Evolutionary conservation across 495 filamentous ascomycete genomes (phyloP), one percentile per base, ranked within the genome.

Genomic region (Coniosporium apollinis): DNA sequence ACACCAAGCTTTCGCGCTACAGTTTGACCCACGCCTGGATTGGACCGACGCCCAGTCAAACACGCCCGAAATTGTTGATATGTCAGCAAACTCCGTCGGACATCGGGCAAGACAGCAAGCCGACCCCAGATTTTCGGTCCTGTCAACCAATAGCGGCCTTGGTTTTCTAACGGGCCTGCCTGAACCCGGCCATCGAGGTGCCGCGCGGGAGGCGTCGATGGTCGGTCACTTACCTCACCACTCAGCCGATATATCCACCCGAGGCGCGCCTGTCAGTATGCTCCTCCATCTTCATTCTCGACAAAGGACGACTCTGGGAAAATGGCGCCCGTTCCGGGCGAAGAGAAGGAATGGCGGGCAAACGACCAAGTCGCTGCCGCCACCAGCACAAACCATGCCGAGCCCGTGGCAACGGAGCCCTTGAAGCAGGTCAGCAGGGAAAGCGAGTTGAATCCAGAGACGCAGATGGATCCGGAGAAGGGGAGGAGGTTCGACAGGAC

Each of bases 391-490:
- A 30, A 28, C n/a, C 26, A 48, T n/a, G 44, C 38, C 19, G 49
- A 50, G 32, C 46, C 55, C 17, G 39, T 54, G 5, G 42, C 42
- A 17, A 45, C 46, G 14, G 43, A 44, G 28, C 47, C 54, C 25
- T 30, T 50, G 25, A 45, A 52, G 29, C 35, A 28, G 17, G 52
- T 47, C 4, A 43, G 22, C 8, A 37, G 39, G 0, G 46, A 50
- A 22, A 49, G 47, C 28, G 48, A 53, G 4, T n/a, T 50, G 34
- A 34, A 38, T 18, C 26, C 36, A 10, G 46, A 42, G 22, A 51
- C 44, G 31, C 22, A 41, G 10, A 22, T 41, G 6, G 44, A 50
- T 16, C 24, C 18, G 38, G 39, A 11, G 19, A 30, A 13, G 30
- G 40, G 11, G 41, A 42, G 18, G 24, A 37, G 26, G 34, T 22